These are phyloP conservation scores for Podila epigama DNA, from an alignment of 192 early-diverging fungal species.

Conservation along the genomic window DNA sequence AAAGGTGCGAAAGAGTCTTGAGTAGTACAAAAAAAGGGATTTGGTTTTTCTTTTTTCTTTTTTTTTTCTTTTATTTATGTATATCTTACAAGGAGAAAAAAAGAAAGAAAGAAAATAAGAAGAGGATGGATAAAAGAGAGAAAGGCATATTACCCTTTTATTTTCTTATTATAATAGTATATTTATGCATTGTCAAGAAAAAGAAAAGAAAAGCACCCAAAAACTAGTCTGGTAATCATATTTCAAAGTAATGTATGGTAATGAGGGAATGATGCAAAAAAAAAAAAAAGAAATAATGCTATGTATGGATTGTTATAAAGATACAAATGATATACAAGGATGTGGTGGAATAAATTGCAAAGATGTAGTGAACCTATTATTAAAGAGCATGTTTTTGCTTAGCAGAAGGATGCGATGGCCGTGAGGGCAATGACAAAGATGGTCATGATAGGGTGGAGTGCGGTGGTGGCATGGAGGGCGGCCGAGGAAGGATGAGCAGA, in stretches of 20 bases:
- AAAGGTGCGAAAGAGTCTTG: constrained; percentile 39
- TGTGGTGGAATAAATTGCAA: neutral
- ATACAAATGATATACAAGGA: neutral
- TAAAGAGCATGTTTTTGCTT: neutral
- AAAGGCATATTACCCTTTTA: neutral
- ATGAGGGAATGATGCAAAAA: neutral
- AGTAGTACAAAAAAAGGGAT: constrained; percentile 5
- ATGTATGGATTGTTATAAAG: neutral
- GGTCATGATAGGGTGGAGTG: neutral
- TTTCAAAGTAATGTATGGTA: neutral
- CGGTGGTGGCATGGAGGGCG: neutral
- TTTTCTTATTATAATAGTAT: neutral
- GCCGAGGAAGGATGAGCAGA: neutral
- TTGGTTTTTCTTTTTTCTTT: neutral
- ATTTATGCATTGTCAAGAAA: too few species aligned
- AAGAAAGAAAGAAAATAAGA: too few species aligned
- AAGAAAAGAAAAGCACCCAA: neutral
- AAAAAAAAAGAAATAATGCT: neutral
- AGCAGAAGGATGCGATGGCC: constrained; percentile 7
- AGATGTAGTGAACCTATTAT: neutral
- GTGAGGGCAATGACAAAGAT: neutral
- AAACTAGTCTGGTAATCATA: neutral
- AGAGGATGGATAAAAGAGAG: too few species aligned
- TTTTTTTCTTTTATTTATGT: constrained; percentile 1
- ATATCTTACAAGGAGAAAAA: too few species aligned